Conservation (phyloP, 2,329 filamentous ascomycete genomes). For the Aspergillus pseudotamarii region DNA sequence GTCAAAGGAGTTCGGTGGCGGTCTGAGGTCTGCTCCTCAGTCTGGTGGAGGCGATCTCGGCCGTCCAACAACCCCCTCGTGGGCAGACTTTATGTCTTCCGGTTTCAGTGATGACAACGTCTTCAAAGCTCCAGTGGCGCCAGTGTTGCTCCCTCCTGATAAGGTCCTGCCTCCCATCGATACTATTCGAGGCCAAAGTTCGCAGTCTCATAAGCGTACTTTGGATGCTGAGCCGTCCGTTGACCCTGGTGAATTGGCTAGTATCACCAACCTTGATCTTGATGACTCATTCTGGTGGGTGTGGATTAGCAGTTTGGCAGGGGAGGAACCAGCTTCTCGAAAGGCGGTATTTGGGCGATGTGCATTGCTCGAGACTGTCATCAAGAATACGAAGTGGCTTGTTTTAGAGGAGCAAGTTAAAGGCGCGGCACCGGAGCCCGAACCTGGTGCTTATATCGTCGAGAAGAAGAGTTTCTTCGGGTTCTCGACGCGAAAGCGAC, state of each 20-base stretch:
- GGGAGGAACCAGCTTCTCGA: slow-evolving; percentile 79
- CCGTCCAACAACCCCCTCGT: slow-evolving; percentile 91
- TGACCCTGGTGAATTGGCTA: slow-evolving; percentile 91
- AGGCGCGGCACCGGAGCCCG: slow-evolving; percentile 82
- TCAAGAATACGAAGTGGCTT: slow-evolving; percentile 81
- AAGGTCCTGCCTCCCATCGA: slow-evolving; percentile 85
- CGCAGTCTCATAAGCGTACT: slow-evolving; percentile 77
- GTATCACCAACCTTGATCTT: slow-evolving; percentile 80
- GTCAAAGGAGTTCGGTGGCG: slow-evolving; percentile 46
- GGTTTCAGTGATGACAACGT: slow-evolving; percentile 81
- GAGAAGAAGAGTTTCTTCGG: slow-evolving; percentile 96
- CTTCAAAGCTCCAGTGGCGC: slow-evolving; percentile 60
- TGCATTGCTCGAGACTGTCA: slow-evolving; percentile 85
- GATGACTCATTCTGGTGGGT: slow-evolving; percentile 99
- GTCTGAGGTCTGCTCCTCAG: slow-evolving; percentile 66
- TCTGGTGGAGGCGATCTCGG: slow-evolving; percentile 69
- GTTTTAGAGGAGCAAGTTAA: slow-evolving; percentile 96
- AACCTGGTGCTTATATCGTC: slow-evolving; percentile 84
- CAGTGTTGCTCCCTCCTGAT: slow-evolving; percentile 83
- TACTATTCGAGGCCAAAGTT: slow-evolving; percentile 73
- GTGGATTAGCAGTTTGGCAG: slow-evolving; percentile 95
- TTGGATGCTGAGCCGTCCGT: slow-evolving; percentile 70
- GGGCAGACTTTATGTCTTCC: slow-evolving; percentile 95
- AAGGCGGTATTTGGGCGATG: slow-evolving; percentile 95
- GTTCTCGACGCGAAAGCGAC: slow-evolving; percentile 70